Conservation (phyloP, 2,329 filamentous ascomycete genomes). For the Fusarium cicatricum region DNA sequence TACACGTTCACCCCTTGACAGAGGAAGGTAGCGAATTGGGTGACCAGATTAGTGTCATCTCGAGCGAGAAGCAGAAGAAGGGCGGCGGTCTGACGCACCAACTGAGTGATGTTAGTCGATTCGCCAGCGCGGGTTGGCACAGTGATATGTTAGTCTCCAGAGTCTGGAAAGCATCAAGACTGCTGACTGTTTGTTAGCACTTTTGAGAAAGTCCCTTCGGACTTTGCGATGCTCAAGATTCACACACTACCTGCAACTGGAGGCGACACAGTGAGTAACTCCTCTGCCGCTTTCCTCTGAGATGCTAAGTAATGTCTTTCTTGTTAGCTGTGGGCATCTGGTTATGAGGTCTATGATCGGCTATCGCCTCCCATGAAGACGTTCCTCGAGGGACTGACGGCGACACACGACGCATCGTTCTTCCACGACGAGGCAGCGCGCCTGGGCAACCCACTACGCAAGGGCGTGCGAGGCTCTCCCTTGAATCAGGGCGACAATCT, state of each 20-base stretch:
- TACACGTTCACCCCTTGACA: slow-evolving; percentile 64
- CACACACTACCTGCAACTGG: slow-evolving; percentile 64
- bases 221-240: slow-evolving; percentile 68
- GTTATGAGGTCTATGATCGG: slow-evolving; percentile 66
- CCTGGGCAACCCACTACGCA: slow-evolving; percentile 55
- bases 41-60: slow-evolving; percentile 65
- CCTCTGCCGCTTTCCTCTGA: not conserved
- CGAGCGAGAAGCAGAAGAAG: slow-evolving; percentile 63
- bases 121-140: slow-evolving; percentile 55
- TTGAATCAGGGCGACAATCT: slow-evolving; percentile 64
- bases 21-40: slow-evolving; percentile 61
- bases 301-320: slow-evolving; percentile 47
- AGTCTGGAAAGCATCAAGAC: not conserved
- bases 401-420: slow-evolving; percentile 56
- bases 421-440: slow-evolving; percentile 60
- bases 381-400: slow-evolving; percentile 59
- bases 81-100: slow-evolving; percentile 60
- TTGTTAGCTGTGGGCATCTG: slow-evolving; percentile 66
- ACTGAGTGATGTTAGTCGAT: slow-evolving; percentile 58
- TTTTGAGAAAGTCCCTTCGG: slow-evolving; percentile 66
- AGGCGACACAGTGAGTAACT: slow-evolving; percentile 58
- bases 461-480: slow-evolving; percentile 59
- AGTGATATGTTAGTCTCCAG: slow-evolving; percentile 58
- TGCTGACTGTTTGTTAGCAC: slow-evolving; percentile 43
- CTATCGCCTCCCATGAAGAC: slow-evolving; percentile 57